Conservation (phyloP, 257 asterid species). For the Salvia hispanica region DNA sequence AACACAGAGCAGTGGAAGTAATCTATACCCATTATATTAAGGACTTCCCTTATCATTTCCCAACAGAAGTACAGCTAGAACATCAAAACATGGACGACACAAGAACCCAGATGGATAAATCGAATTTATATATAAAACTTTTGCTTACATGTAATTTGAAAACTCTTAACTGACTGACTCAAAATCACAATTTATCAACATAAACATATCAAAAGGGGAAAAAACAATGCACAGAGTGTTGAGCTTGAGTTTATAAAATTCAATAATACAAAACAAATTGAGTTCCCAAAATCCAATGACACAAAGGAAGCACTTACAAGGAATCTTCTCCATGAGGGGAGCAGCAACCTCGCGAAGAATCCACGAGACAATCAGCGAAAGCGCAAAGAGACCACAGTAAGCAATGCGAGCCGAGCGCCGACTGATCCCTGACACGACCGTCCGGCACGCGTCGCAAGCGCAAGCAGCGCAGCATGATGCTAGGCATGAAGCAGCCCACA, state of each 20-base stretch:
- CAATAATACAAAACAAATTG: neutral
- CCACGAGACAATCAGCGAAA: constrained; percentile 79
- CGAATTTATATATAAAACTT: neutral
- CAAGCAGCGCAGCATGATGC: constrained; percentile 84
- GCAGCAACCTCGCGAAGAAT: constrained; percentile 87
- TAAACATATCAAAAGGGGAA: neutral
- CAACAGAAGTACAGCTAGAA: neutral
- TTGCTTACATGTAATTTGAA: neutral
- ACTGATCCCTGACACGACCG: constrained; percentile 80
- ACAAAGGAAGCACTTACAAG: constrained; percentile 47
- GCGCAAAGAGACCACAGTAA: constrained; percentile 80
- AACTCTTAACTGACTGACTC: neutral
- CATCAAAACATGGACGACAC: neutral
- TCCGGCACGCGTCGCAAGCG: constrained; percentile 75
- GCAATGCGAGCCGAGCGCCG: constrained; percentile 87
- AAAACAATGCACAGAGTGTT: neutral
- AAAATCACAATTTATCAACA: neutral
- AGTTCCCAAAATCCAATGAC: neutral
- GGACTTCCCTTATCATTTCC: neutral
- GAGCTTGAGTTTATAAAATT: neutral
- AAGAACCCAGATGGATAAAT: too few species aligned
- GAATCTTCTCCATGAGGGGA: constrained; percentile 81
- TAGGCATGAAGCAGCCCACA: constrained; percentile 93
- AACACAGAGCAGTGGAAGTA: constrained; percentile 13
- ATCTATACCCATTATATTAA: neutral